These are phyloP conservation scores for Gremmenia infestans DNA, from an alignment of 2,329 filamentous ascomycete genomes.

Conservation along the genomic window DNA sequence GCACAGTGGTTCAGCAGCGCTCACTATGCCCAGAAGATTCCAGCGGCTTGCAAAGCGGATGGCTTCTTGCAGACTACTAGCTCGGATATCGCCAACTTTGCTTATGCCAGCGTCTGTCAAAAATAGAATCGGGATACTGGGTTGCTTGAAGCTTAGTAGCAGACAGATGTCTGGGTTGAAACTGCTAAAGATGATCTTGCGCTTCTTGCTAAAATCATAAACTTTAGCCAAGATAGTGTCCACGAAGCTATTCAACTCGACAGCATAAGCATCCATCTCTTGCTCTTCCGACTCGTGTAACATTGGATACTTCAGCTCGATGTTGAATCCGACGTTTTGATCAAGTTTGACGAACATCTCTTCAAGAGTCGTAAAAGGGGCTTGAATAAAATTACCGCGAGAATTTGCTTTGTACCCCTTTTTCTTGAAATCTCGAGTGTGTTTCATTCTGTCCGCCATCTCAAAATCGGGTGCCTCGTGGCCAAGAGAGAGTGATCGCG, in stretches of 20 bases:
- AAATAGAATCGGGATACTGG: conserved; percentile 92
- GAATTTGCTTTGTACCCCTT: conserved; percentile 96
- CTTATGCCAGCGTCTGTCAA: conserved; percentile 82
- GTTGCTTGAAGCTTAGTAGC: conserved; percentile 92
- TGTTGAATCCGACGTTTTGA: conserved; percentile 86
- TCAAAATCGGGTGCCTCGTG: conserved; percentile 22
- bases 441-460: conserved; percentile 83
- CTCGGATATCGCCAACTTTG: conserved; percentile 80
- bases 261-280: conserved; percentile 93
- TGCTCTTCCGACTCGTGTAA: conserved; percentile 91
- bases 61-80: conserved; percentile 88
- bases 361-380: conserved; percentile 90
- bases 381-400: conserved; percentile 90
- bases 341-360: conserved; percentile 86
- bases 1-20: conserved; percentile 81
- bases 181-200: conserved; percentile 95
- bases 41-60: conserved; percentile 91
- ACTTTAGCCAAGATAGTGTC: conserved; percentile 88
- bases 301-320: conserved; percentile 99
- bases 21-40: conserved; percentile 91
- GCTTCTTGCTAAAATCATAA: conserved; percentile 73
- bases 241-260: conserved; percentile 94
- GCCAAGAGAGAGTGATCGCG: conserved; percentile 33
- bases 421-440: conserved; percentile 89
- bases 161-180: conserved; percentile 98